A percentile compares a stretch with the other conserved stretches of the same genome.
Conservation (phyloP, 805 yeast genomes). For the Scheffersomyces coipomensis region DNA sequence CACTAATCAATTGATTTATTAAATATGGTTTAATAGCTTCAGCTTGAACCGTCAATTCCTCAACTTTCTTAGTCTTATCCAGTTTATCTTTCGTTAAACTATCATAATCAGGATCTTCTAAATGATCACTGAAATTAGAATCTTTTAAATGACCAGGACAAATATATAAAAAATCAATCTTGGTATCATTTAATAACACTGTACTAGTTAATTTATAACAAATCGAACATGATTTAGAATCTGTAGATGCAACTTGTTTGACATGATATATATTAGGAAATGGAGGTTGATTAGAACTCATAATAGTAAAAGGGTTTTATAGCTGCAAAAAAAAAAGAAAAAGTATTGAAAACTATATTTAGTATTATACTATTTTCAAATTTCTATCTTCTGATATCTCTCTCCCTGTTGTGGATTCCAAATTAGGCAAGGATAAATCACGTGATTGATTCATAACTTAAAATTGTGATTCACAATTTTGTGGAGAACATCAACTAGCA, state of each 20-base stretch:
- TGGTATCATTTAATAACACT: slow-evolving; percentile 46
- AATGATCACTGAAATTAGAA: slow-evolving; percentile 41
- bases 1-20: slow-evolving; percentile 27
- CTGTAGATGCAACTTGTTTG: slow-evolving; percentile 41
- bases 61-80: slow-evolving; percentile 16
- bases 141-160: slow-evolving; percentile 50
- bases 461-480: no score
- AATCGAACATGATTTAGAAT: slow-evolving; percentile 45
- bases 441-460: no score
- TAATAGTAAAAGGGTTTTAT: no score
- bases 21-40: slow-evolving; percentile 30
- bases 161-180: slow-evolving; percentile 52
- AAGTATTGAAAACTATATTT: no score
- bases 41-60: slow-evolving; percentile 19
- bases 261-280: slow-evolving; percentile 40
- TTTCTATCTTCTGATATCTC: no score
- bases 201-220: slow-evolving; percentile 50
- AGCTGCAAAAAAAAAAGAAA: no score
- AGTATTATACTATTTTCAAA: no score
- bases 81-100: slow-evolving; percentile 19
- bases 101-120: slow-evolving; percentile 34
- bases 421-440: no score
- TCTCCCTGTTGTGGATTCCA: no score
- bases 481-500: no score
- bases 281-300: slow-evolving; percentile 8